A percentile compares a stretch with the other conserved stretches of the same genome.
phyloP scores from a whole-genome alignment of 176 grass and related monocot genomes.

The Dendrocalamus sinicus region DNA sequence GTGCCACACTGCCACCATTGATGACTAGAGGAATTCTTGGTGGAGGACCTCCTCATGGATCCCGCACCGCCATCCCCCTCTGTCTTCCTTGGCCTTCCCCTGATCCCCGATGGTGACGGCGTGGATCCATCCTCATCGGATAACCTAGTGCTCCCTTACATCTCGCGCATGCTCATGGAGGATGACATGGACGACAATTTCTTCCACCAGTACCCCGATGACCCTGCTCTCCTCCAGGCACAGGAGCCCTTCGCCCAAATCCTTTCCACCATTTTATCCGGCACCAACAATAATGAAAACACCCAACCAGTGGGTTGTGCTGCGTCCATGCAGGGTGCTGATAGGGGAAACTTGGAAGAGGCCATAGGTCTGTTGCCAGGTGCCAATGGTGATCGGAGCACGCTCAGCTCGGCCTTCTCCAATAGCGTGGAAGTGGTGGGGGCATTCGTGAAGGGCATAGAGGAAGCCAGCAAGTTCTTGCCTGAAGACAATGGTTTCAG shows the following conservation, averaged over 20 bases:
- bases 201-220: conserved; percentile 26
- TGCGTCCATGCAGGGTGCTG: too few relatives aligned
- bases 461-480: too few relatives aligned
- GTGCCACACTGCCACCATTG: not conserved
- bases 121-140: not conserved
- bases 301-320: too few relatives aligned
- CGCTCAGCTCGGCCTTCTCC: too few relatives aligned
- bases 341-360: too few relatives aligned
- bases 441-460: too few relatives aligned
- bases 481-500: too few relatives aligned
- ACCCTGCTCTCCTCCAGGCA: not conserved
- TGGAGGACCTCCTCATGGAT: not conserved
- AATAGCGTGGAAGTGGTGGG: too few relatives aligned
- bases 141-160: conserved; percentile 34
- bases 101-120: not conserved
- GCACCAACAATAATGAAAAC: too few relatives aligned
- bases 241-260: not conserved
- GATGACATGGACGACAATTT: conserved; percentile 50
- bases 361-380: too few relatives aligned
- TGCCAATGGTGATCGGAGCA: too few relatives aligned
- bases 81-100: conserved; percentile 29
- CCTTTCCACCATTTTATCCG: too few relatives aligned
- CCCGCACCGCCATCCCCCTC: not conserved
- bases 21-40: not conserved
- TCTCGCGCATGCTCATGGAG: conserved; percentile 54